A percentile compares a stretch with the other conserved stretches of the same genome.
Conservation (phyloP, 1,284 basidiomycete species). For the Ganoderma leucocontextum region DNA sequence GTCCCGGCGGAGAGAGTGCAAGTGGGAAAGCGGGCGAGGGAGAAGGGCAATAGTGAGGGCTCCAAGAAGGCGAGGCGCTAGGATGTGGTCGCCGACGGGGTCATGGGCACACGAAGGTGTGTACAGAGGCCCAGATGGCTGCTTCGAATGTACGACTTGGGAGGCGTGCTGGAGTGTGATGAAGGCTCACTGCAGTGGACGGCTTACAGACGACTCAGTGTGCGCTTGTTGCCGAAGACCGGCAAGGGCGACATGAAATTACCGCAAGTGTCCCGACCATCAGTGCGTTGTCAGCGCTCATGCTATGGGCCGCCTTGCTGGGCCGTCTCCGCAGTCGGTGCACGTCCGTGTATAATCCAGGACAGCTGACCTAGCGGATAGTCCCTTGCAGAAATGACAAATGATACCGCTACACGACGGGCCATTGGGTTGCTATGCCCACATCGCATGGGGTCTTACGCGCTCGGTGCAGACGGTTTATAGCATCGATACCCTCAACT, state of each 20-base stretch:
- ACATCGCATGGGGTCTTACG: constrained; percentile 2
- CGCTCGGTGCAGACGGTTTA: constrained; percentile 1
- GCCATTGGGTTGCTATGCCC: not conserved
- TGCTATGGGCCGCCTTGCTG: not conserved
- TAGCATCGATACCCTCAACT: constrained; percentile 1
- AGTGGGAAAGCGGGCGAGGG: constrained; percentile 22
- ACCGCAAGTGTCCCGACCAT: not conserved
- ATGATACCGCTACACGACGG: not conserved
- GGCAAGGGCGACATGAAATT: constrained; percentile 5
- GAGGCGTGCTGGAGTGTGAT: not conserved
- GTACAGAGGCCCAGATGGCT: not conserved
- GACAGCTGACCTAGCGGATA: constrained; percentile 1
- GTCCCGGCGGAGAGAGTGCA: constrained; percentile 19
- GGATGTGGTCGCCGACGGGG: not conserved
- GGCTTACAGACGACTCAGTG: constrained; percentile 16
- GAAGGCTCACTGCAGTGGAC: constrained; percentile 1
- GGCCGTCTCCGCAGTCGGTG: too few species aligned
- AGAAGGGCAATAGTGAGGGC: constrained; percentile 11
- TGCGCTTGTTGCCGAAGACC: not conserved
- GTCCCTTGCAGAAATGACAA: not conserved
- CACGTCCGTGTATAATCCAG: not conserved
- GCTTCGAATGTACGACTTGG: not conserved
- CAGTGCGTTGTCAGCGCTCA: not conserved
- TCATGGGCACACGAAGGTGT: constrained; percentile 1
- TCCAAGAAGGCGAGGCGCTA: constrained; percentile 29